phyloP scores from a whole-genome alignment of 2,329 filamentous ascomycete species.

The Pseudogymnoascus sp. region DNA sequence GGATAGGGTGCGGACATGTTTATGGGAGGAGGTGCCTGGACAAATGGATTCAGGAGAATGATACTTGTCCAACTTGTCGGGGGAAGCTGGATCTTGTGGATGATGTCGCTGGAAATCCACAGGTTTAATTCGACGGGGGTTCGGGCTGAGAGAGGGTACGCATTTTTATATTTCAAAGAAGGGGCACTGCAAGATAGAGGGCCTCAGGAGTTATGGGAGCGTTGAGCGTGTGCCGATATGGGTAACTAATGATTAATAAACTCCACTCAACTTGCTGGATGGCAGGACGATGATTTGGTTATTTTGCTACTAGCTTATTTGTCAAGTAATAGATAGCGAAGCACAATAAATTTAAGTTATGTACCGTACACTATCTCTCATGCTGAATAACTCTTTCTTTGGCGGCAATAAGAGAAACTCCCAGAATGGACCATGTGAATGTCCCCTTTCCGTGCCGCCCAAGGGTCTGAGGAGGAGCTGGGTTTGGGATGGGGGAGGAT shows the following conservation, averaged over 20 bases:
- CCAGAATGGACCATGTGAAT: no score
- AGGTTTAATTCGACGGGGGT: neutral
- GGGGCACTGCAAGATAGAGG: neutral
- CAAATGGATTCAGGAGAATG: conserved; percentile 6
- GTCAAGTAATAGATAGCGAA: neutral
- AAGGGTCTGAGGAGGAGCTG: no score
- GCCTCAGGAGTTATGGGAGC: neutral
- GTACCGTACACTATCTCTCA: neutral
- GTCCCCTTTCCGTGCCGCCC: no score
- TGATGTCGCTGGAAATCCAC: neutral
- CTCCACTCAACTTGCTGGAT: neutral
- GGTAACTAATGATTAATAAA: neutral
- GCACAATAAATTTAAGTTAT: neutral
- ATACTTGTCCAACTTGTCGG: conserved; percentile 7
- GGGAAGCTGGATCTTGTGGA: neutral
- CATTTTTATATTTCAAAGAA: neutral
- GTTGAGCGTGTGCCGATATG: neutral
- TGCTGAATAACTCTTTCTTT: no score
- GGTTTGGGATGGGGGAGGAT: no score
- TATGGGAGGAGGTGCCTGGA: conserved; percentile 3
- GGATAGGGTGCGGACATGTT: neutral
- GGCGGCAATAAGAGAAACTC: no score
- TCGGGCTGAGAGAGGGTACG: neutral
- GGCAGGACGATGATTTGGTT: neutral
- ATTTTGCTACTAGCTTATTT: neutral